Conservation (phyloP, 352 stramenopile genomes). For the Phytophthora capsici region DNA sequence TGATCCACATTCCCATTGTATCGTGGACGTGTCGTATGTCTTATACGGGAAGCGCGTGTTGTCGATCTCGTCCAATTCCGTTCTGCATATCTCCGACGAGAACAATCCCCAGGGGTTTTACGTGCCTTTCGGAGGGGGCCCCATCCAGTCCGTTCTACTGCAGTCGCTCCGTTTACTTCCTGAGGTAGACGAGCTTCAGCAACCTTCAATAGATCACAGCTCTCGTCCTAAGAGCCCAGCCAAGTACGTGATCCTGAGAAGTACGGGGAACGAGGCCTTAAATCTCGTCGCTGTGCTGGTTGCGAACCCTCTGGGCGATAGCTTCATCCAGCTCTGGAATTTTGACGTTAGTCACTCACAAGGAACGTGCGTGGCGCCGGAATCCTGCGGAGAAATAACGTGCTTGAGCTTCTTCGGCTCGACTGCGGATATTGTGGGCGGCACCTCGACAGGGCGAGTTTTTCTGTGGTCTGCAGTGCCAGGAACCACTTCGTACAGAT, state of each 20-base stretch:
- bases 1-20: constrained; percentile 53
- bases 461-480: constrained; percentile 51
- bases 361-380: constrained; percentile 54
- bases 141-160: constrained; percentile 63
- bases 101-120: constrained; percentile 78
- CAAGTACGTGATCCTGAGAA: constrained; percentile 59
- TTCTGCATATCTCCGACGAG: constrained; percentile 75
- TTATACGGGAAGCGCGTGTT: constrained; percentile 68
- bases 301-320: constrained; percentile 45
- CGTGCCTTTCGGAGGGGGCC: constrained; percentile 59
- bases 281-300: constrained; percentile 60
- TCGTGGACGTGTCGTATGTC: constrained; percentile 64
- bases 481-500: constrained; percentile 35
- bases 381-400: constrained; percentile 52
- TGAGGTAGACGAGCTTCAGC: constrained; percentile 11
- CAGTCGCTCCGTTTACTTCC: constrained; percentile 63
- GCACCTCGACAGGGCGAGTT: constrained; percentile 50
- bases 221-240: constrained; percentile 2
- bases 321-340: constrained; percentile 78
- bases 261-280: constrained; percentile 56
- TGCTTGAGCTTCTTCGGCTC: constrained; percentile 60
- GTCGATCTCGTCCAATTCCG: constrained; percentile 62
- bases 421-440: constrained; percentile 54
- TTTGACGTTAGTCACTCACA: constrained; percentile 73
- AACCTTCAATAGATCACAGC: not conserved